Evolutionary conservation across 495 filamentous ascomycete species (phyloP).

Genomic region (Talaromyces wortmannii): DNA sequence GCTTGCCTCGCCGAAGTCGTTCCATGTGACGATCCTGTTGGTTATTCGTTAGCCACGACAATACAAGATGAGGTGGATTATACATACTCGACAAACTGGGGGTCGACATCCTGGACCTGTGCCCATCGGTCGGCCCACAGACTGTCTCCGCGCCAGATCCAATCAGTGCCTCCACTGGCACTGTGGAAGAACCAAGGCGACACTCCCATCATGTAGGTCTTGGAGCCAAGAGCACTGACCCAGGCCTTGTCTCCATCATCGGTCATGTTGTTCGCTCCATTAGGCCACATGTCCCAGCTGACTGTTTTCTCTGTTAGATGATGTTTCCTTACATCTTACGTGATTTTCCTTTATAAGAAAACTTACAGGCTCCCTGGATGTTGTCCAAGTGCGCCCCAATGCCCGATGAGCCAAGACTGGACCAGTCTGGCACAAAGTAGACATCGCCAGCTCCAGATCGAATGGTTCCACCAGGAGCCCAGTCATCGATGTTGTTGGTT

Average conservation of each 20-base stretch:
- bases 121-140: constrained; percentile 73
- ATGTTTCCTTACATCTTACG: not conserved
- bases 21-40: constrained; percentile 52
- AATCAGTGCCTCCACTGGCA: constrained; percentile 39
- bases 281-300: constrained; percentile 71
- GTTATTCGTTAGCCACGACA: not conserved
- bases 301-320: constrained; percentile 26
- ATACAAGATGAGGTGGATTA: not conserved
- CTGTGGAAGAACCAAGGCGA: constrained; percentile 65
- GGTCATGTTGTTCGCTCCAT: constrained; percentile 46
- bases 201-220: constrained; percentile 74
- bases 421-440: constrained; percentile 60
- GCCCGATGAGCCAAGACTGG: constrained; percentile 47
- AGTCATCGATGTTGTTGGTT: constrained; percentile 45
- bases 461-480: constrained; percentile 37
- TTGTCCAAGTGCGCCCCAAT: constrained; percentile 33
- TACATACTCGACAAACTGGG: constrained; percentile 56
- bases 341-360: not conserved
- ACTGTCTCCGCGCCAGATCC: constrained; percentile 64
- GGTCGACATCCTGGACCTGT: constrained; percentile 54
- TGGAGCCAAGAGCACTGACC: constrained; percentile 35
- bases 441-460: constrained; percentile 32
- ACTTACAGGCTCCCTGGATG: constrained; percentile 42
- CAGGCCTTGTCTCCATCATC: constrained; percentile 50
- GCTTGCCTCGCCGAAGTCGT: constrained; percentile 71